phyloP scores from a whole-genome alignment of 2,329 filamentous ascomycete species.

The Fusarium tanahbumbuense region DNA sequence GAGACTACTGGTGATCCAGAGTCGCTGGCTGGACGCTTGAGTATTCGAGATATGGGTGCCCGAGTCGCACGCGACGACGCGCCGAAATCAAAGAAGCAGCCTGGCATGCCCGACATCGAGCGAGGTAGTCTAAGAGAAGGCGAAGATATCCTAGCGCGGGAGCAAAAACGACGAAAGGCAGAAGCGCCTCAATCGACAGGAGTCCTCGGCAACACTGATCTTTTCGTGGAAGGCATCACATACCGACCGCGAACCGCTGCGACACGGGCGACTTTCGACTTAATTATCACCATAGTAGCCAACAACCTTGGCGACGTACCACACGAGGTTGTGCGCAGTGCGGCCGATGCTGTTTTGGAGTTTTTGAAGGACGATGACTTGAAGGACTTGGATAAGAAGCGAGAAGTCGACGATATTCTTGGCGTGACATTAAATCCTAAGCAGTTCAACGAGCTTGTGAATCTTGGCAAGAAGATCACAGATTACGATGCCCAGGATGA shows the following conservation, averaged over 20 bases:
- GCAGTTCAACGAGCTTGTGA: constrained; percentile 96
- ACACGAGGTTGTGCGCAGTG: constrained; percentile 90
- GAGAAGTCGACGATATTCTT: constrained; percentile 92
- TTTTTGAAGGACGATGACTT: constrained; percentile 93
- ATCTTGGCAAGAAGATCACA: constrained; percentile 97
- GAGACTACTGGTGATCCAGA: constrained; percentile 97
- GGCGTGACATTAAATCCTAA: constrained; percentile 85
- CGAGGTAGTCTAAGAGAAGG: constrained; percentile 82
- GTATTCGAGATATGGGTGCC: constrained; percentile 93
- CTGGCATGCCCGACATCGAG: constrained; percentile 76
- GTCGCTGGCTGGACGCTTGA: constrained; percentile 93
- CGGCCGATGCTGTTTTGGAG: constrained; percentile 90
- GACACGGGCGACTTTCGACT: constrained; percentile 91
- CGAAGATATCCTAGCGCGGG: constrained; percentile 82
- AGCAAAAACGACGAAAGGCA: constrained; percentile 88
- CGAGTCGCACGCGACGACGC: constrained; percentile 82
- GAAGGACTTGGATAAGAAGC: constrained; percentile 99
- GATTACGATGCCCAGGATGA: constrained; percentile 98
- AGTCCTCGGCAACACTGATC: constrained; percentile 85
- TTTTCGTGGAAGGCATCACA: constrained; percentile 88
- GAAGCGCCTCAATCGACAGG: constrained; percentile 76
- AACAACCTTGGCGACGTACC: constrained; percentile 91
- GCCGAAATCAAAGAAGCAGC: constrained; percentile 82
- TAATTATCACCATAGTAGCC: constrained; percentile 92
- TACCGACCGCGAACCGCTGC: constrained; percentile 93